Evolutionary conservation across 2,329 filamentous ascomycete genomes (phyloP), one percentile per base, ranked within the genome.

Genomic region (Emydomyces testavorans): DNA sequence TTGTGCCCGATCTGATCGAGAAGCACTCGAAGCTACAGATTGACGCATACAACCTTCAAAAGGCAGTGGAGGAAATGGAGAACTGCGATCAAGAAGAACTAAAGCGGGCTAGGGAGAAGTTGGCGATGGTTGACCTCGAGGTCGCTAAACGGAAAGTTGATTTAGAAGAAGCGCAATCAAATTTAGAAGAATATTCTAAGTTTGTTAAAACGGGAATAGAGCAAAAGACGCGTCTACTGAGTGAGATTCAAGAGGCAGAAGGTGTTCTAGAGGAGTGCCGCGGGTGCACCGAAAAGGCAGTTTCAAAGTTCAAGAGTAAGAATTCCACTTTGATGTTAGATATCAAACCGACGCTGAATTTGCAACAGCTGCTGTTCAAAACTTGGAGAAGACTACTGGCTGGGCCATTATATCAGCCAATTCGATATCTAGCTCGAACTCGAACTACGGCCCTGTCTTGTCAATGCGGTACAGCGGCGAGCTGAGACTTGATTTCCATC

Each of bases 231-330:
- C 75, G 80, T 56, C 87, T 77, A 55, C 59, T 82, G 24, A 74
- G 78, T 23, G 84, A 92, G 40, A 95, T 94, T 50, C 76, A 79
- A 50, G 82, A 87, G 58, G 85, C 89, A 0, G 88, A 95, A 63
- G 81, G 80, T 54, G 73, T 93, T 21, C 78, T 85, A 52, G 88
- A 95, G 62, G 85, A 94, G 58, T 94, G 84, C 62, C 80, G 89
- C 46, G 89, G 90, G 32, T 95, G 89, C 82, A 90, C 82, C 49
- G 78, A 82, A 45, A 80, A 76, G 23, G 92, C 96, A 65, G 85
- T 96, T 53, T 76, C 76, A 53, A 70, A 72, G 32, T 71, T 94
- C n/a, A 88, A 89, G 75, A 77, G 84, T 85, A 73, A 61, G 71
- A 6, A 45, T 18, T 28, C 10, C 16, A 3, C 20, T 13, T 34